Evolutionary conservation across 176 grass and related monocot genomes (phyloP).

Genomic region (Carex littledalei): DNA sequence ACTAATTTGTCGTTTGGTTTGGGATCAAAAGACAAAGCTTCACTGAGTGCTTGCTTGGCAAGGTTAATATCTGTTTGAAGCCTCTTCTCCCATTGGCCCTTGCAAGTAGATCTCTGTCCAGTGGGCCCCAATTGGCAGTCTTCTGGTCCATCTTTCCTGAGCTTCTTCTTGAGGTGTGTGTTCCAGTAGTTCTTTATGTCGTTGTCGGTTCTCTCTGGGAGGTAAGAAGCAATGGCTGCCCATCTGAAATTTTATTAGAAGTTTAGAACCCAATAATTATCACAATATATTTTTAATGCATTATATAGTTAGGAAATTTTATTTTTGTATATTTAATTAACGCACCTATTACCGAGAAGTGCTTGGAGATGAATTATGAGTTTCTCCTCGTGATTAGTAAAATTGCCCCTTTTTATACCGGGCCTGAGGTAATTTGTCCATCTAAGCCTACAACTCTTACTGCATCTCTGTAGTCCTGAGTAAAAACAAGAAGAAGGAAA

Average conservation of each 20-base stretch:
- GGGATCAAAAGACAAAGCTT: constrained; percentile 48
- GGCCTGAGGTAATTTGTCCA: constrained; percentile 88
- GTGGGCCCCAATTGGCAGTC: constrained; percentile 8
- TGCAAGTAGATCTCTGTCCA: background rate
- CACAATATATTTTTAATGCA: background rate
- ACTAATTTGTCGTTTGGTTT: background rate
- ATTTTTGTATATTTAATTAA: background rate
- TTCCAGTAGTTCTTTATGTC: constrained; percentile 89
- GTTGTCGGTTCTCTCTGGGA: constrained; percentile 68
- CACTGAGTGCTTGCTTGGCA: constrained; percentile 50
- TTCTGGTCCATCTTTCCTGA: background rate
- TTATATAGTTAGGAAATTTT: background rate
- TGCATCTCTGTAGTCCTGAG: constrained; percentile 63
- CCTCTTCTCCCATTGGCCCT: constrained; percentile 64
- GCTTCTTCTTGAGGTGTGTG: constrained; percentile 63
- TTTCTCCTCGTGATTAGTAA: constrained; percentile 57
- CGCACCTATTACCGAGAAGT: constrained; percentile 70
- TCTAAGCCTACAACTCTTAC: constrained; percentile 83
- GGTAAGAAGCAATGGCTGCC: constrained; percentile 77
- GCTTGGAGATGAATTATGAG: constrained; percentile 85
- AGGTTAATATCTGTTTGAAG: constrained; percentile 72
- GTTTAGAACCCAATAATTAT: background rate
- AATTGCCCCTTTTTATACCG: constrained; percentile 67
- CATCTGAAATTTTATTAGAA: constrained; percentile 32
- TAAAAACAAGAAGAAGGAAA: background rate